phyloP scores from a whole-genome alignment of 345 rosid genomes.

The Corchorus capsularis region DNA sequence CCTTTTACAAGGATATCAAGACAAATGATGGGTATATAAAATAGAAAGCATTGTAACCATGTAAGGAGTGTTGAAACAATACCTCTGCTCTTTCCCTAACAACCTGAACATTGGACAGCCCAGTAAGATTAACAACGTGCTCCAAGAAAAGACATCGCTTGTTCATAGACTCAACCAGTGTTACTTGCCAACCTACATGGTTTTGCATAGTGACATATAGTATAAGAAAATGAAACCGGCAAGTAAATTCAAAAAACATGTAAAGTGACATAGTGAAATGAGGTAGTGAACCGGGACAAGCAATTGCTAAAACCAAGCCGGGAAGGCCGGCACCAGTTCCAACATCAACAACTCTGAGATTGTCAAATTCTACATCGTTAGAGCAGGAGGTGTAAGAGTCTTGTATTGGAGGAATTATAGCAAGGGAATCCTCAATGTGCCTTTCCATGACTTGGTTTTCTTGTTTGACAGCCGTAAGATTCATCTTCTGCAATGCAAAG shows the following conservation, averaged over 20 bases:
- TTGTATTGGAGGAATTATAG: constrained; percentile 62
- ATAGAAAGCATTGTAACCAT: background rate
- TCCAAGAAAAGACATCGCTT: constrained; percentile 92
- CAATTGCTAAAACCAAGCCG: constrained; percentile 83
- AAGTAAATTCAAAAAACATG: background rate
- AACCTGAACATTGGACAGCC: constrained; percentile 65
- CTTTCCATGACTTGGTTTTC: constrained; percentile 73
- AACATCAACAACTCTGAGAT: constrained; percentile 68
- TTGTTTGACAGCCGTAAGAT: constrained; percentile 78
- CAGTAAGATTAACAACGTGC: constrained; percentile 61
- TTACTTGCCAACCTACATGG: constrained; percentile 74
- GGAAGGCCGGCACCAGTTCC: constrained; percentile 95
- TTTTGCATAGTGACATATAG: background rate
- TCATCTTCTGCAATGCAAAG: constrained; percentile 60
- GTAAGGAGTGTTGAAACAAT: background rate
- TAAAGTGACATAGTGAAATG: background rate
- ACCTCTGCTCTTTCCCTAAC: constrained; percentile 97
- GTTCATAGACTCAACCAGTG: constrained; percentile 79
- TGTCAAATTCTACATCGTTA: constrained; percentile 27
- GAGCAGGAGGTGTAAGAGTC: constrained; percentile 46
- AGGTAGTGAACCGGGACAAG: constrained; percentile 55
- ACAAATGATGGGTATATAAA: background rate
- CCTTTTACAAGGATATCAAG: background rate
- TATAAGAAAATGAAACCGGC: background rate
- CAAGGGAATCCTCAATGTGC: constrained; percentile 87